phyloP scores from a whole-genome alignment of 1,284 basidiomycete genomes.

The Ustilago xerochloae region DNA sequence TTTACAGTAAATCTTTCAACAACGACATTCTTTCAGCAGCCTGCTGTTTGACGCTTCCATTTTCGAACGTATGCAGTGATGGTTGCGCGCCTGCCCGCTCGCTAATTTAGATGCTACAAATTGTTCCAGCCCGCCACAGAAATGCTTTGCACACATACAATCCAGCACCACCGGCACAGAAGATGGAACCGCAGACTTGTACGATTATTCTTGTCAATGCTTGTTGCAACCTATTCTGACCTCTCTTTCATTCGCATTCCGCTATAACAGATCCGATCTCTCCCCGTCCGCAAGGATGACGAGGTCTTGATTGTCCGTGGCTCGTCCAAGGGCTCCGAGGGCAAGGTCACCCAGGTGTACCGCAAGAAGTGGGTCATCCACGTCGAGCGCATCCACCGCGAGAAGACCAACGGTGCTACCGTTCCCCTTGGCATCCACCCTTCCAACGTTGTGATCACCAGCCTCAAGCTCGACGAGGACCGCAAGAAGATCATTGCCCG shows the following conservation, averaged over 20 bases:
- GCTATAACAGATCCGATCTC: constrained; percentile 78
- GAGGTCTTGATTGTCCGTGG: constrained; percentile 89
- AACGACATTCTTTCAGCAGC: no score
- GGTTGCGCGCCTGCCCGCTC: no score
- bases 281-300: constrained; percentile 97
- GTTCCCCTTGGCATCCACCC: constrained; percentile 95
- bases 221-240: not conserved
- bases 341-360: constrained; percentile 78
- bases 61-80: no score
- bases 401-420: constrained; percentile 97
- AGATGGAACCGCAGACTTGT: not conserved
- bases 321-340: constrained; percentile 83
- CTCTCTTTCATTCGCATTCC: not conserved
- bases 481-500: constrained; percentile 63
- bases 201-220: not conserved
- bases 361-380: constrained; percentile 99
- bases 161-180: not conserved
- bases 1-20: no score
- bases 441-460: constrained; percentile 89
- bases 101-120: no score
- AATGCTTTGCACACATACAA: not conserved
- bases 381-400: constrained; percentile 96
- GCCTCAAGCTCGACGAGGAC: constrained; percentile 68
- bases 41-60: no score
- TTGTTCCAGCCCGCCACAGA: no score